Base-by-base conservation (phyloP, 768 basidiomycete species). In the Leccinum subgranulosum region DNA sequence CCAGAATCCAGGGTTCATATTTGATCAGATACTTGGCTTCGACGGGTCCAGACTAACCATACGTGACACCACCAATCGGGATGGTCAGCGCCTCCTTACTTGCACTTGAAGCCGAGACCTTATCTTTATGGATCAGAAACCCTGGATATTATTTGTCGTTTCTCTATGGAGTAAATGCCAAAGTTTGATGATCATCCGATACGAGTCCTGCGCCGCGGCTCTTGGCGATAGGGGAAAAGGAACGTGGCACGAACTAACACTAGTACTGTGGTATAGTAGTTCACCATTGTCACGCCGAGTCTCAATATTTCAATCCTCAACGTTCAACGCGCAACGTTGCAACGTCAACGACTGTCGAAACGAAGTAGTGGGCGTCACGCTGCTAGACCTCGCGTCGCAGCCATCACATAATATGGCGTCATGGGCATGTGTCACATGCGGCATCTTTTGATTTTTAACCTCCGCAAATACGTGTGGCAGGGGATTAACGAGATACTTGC, bases 151-250 rank as follows among this genome's bases (percentile, higher is more conserved):
- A 34, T 23, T 19, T 23, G n/a, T 34, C 27, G 31, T 19, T 36
- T 56, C 21, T 43, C n/a, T 27, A 39, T 17, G 17, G 41, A 48
- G 51, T 49, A 48, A 10, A 7, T n/a, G 25, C 34, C 21, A 49
- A 29, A 15, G 9, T 14, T 64, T 60, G 51, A 47, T 49, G 62
- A 60, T 63, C 58, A 31, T 31, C 31, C 29, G 62, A 53, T n/a
- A n/a, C n/a, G n/a, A n/a, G n/a, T 27, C n/a, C 56, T 31, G 31
- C 11, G 31, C 31, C 51, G 31, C 19, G 17, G n/a, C n/a, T 6
- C 41, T 19, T 19, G 6, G 41, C 6, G 41, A 43, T n/a, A 4
- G 34, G 33, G 25, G 25, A 45, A 29, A 19, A 19, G n/a, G n/a
- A 19, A 43, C 41, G 39, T n/a, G n/a, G 41, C n/a, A n/a, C 41